Percentiles rank a stretch among this genome's conserved stretches.
Conservation (phyloP, 768 basidiomycete genomes). For the Collybiopsis confluens region DNA sequence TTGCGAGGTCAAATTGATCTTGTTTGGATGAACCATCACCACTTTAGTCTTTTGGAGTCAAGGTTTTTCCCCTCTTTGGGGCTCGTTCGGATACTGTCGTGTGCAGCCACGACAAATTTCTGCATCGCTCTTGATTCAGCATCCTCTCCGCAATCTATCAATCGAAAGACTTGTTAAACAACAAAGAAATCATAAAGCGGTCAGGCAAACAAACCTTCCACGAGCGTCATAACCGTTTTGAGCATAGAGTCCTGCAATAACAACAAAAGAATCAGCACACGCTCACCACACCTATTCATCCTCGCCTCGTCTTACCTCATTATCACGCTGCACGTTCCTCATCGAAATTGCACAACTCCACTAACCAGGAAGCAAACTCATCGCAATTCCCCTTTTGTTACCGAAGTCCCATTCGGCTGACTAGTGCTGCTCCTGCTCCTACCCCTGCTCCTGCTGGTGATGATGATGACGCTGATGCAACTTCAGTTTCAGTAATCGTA, state of each 20-base stretch:
- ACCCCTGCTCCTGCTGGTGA: too few species aligned
- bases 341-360: constrained; percentile 53
- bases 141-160: constrained; percentile 1
- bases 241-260: constrained; percentile 2
- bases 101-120: not conserved
- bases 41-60: too few species aligned
- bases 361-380: constrained; percentile 44
- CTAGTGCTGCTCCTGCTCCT: too few species aligned
- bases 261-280: not conserved
- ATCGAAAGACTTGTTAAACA: too few species aligned
- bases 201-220: constrained; percentile 3
- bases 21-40: not conserved
- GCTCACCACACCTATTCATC: not conserved
- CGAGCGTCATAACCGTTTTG: not conserved
- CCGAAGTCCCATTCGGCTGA: constrained; percentile 51
- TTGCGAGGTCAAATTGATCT: constrained; percentile 17
- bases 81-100: constrained; percentile 3
- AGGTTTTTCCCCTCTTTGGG: not conserved
- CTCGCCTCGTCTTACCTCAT: constrained; percentile 48
- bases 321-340: constrained; percentile 29
- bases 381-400: constrained; percentile 56
- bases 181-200: not conserved
- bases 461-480: too few species aligned
- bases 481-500: too few species aligned
- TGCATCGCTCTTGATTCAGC: not conserved